Evolutionary conservation across 805 yeast genomes (phyloP).

Genomic region (Metschnikowia hibisci): DNA sequence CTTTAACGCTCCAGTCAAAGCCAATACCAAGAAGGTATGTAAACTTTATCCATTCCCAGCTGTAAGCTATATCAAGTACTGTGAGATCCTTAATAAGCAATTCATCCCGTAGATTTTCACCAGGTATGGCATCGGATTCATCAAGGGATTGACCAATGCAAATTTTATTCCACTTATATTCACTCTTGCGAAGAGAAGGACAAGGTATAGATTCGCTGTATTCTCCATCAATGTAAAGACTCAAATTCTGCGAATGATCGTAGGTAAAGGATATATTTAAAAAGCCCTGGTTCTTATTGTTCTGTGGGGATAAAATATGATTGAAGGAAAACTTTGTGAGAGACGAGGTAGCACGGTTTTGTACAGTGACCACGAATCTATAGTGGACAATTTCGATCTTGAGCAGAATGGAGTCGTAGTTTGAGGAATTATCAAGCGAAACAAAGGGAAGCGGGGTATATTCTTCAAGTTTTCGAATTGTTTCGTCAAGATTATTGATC

Average conservation of each 20-base stretch:
- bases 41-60: conserved; percentile 50
- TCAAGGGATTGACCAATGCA: conserved; percentile 27
- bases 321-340: conserved; percentile 33
- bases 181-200: conserved; percentile 26
- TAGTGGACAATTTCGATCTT: conserved; percentile 27
- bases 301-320: conserved; percentile 20
- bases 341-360: conserved; percentile 22
- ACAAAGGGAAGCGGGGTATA: conserved; percentile 19
- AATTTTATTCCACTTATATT: conserved; percentile 33
- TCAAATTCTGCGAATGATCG: conserved; percentile 36
- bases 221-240: conserved; percentile 48
- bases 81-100: conserved; percentile 36
- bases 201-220: conserved; percentile 42
- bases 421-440: conserved; percentile 25
- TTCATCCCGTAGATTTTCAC: conserved; percentile 3
- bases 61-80: conserved; percentile 33
- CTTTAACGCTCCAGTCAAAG: conserved; percentile 45
- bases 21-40: conserved; percentile 45
- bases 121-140: conserved; percentile 1
- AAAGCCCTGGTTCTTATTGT: conserved; percentile 20
- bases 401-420: conserved; percentile 21
- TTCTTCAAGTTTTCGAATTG: conserved; percentile 10
- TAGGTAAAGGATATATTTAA: conserved; percentile 35
- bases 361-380: conserved; percentile 27
- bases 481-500: conserved; percentile 18